Evolutionary conservation across 1,284 basidiomycete genomes (phyloP).

Genomic region (Grifola frondosa): DNA sequence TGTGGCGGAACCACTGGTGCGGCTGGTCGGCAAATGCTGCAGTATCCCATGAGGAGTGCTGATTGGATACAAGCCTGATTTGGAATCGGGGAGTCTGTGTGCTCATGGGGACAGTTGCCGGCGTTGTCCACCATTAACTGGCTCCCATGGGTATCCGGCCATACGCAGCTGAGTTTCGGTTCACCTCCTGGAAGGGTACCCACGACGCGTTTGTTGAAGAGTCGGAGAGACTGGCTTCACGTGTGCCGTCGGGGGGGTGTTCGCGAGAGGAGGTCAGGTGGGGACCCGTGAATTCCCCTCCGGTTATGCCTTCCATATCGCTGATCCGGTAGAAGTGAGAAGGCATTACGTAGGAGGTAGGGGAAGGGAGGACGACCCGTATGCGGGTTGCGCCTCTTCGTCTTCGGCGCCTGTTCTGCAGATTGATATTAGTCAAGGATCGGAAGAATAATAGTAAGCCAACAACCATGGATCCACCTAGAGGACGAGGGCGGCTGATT

Average conservation of each 20-base stretch:
- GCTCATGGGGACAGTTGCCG: slow-evolving; percentile 44
- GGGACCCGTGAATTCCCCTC: slow-evolving; percentile 52
- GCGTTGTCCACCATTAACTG: slow-evolving; percentile 52
- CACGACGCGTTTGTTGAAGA: slow-evolving; percentile 59
- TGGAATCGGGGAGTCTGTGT: slow-evolving; percentile 40
- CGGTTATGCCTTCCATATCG: slow-evolving; percentile 57
- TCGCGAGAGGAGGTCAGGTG: slow-evolving; percentile 19
- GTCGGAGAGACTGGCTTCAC: slow-evolving; percentile 50
- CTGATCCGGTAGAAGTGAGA: slow-evolving; percentile 75
- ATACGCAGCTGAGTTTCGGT: slow-evolving; percentile 53
- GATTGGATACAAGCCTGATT: slow-evolving; percentile 56
- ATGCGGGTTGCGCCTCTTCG: slow-evolving; percentile 57
- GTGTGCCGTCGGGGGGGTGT: slow-evolving; percentile 29
- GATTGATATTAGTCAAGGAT: not conserved
- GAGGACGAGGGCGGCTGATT: slow-evolving; percentile 67
- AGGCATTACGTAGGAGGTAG: slow-evolving; percentile 75
- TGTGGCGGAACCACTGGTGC: slow-evolving; percentile 25
- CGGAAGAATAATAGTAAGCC: not conserved
- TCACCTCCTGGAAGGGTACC: slow-evolving; percentile 74
- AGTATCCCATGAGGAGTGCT: slow-evolving; percentile 41
- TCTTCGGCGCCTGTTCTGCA: slow-evolving; percentile 29
- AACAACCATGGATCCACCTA: slow-evolving; percentile 33
- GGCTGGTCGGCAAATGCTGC: slow-evolving; percentile 29
- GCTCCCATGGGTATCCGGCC: slow-evolving; percentile 66
- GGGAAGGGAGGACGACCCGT: slow-evolving; percentile 66